Percentiles rank a stretch among this genome's conserved stretches.
Conservation (phyloP, 2,329 filamentous ascomycete species). For the Arthrocladium fulminans region DNA sequence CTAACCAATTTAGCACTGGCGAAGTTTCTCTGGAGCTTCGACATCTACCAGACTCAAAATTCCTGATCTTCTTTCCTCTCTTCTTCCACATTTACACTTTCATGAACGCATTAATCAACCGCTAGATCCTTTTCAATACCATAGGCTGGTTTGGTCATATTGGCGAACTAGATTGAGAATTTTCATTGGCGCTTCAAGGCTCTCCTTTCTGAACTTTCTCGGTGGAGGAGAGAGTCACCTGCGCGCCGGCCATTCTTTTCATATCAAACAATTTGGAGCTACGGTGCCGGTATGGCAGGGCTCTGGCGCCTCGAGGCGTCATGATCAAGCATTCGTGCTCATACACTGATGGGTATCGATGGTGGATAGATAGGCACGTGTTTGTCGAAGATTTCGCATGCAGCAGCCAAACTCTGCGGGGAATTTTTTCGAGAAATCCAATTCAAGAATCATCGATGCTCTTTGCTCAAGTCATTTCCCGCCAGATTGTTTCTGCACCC, state of each 20-base stretch:
- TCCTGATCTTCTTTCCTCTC: constrained; percentile 9
- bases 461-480: no score
- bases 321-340: no score
- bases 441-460: no score
- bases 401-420: no score
- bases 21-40: background rate
- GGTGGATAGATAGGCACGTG: no score
- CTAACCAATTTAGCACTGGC: background rate
- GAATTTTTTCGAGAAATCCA: no score
- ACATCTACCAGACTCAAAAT: background rate
- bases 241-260: constrained; percentile 19
- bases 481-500: no score
- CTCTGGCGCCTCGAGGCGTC: no score
- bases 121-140: constrained; percentile 15
- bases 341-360: no score
- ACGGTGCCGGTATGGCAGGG: background rate
- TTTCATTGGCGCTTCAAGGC: constrained; percentile 17
- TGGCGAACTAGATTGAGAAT: constrained; percentile 22
- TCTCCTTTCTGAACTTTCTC: constrained; percentile 13
- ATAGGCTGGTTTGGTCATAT: constrained; percentile 23
- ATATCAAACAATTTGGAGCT: background rate
- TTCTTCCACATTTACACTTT: constrained; percentile 21
- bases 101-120: constrained; percentile 23
- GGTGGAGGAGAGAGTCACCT: constrained; percentile 22
- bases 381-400: no score